Conservation (phyloP, 225 moss, liverwort and hornwort species). For the Physcomitrellopsis africana region DNA sequence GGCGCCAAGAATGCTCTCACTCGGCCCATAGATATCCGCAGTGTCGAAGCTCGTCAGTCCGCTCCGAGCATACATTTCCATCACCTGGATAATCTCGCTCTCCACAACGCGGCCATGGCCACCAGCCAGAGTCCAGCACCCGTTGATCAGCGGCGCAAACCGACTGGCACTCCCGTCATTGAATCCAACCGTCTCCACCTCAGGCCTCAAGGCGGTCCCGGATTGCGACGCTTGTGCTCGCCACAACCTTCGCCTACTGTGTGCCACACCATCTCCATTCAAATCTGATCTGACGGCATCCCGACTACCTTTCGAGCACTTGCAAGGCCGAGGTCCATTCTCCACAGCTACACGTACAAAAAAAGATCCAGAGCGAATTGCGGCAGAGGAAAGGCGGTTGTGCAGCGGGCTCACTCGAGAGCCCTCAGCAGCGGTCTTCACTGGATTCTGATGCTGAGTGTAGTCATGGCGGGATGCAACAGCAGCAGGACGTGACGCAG, state of each 20-base stretch:
- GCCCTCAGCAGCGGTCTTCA: not conserved
- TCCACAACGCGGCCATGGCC: conserved; percentile 53
- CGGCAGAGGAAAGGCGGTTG: not conserved
- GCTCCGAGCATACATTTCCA: conserved; percentile 44
- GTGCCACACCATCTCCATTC: not conserved
- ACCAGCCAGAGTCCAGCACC: conserved; percentile 55
- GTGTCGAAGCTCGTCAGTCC: conserved; percentile 61
- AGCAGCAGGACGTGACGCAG: conserved; percentile 13
- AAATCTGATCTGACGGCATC: conserved; percentile 8
- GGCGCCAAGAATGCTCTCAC: conserved; percentile 50
- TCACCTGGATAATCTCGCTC: conserved; percentile 44
- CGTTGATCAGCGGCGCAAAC: conserved; percentile 47
- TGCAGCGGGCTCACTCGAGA: not conserved
- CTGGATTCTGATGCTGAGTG: not conserved
- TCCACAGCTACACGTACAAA: not conserved
- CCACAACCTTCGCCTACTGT: conserved; percentile 23
- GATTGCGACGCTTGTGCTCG: conserved; percentile 33
- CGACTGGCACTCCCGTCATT: conserved; percentile 47
- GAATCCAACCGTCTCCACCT: conserved; percentile 34
- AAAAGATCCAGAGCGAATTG: conserved; percentile 3
- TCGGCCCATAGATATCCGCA: conserved; percentile 60
- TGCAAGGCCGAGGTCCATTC: not conserved
- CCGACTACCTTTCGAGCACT: conserved; percentile 14
- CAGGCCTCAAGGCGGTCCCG: conserved; percentile 28
- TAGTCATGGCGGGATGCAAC: conserved; percentile 1